Base-by-base conservation (phyloP, 1,284 basidiomycete genomes). In the Ceratobasidium sp. region DNA sequence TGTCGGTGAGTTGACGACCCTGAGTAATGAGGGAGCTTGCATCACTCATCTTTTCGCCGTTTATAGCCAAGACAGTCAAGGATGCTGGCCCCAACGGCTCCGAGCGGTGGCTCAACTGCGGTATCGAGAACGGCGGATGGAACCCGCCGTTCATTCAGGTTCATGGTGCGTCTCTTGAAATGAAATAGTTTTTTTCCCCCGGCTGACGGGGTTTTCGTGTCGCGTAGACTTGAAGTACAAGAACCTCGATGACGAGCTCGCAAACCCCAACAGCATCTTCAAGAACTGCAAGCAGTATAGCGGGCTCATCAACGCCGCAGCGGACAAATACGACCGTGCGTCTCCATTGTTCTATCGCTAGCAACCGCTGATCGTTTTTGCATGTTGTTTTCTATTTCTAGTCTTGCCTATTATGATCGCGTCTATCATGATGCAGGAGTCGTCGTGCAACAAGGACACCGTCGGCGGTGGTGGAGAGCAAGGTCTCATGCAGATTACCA, bases 401-500 rank as follows among this genome's bases (percentile, higher is more conserved):
- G 85, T 87, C 46, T 88, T 88, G 21, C 78, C 92, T 2, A 91
- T 94, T 78, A 82, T 96, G 76, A 80, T 95, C 54, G 92, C 93
- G 2, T 85, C 92, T 0, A 91, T 96, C 75, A 92, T 93, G 44
- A 90, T 96, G 88, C 88, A 91, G 79, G 90, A 91, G 80, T 88
- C 86, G 51, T 82, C 84, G 59, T 96, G 94, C 83, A 87, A 90
- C 75, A 85, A 88, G 1, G 73, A 81, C n/a, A 86, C 85, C 5
- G 83, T 87, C 54, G 94, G 94, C 72, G 90, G 88, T 28, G 91
- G 23, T 14, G 92, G 92, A 67, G 94, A 95, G 79, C 88, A 91
- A 77, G 94, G 93, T 51, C 75, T 85, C 67, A 95, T 95, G 92
- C 93, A 96, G 81, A 84, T 95, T 76, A 91, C 90, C n/a, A 78